Conservation (phyloP, 2,329 filamentous ascomycete genomes). For the Penicillium sp. region DNA sequence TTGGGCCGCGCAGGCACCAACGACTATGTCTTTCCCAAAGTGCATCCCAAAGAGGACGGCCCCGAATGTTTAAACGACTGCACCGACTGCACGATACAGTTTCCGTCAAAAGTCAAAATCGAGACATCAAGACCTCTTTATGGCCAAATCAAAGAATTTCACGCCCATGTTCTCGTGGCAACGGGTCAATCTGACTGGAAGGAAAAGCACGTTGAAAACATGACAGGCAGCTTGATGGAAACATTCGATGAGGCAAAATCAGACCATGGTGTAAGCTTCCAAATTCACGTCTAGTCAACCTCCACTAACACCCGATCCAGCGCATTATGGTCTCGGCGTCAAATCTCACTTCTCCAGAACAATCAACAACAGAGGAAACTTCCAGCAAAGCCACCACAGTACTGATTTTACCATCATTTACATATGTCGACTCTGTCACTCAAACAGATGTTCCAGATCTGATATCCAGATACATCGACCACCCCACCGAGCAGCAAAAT, state of each 20-base stretch:
- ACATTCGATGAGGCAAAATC: constrained; percentile 52
- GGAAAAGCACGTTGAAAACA: constrained; percentile 31
- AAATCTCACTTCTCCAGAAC: constrained; percentile 27
- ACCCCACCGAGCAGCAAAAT: constrained; percentile 50
- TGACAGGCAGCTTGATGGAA: constrained; percentile 53
- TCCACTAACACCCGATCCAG: constrained; percentile 15
- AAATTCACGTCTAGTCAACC: neutral
- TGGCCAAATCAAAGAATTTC: constrained; percentile 37
- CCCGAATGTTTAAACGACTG: constrained; percentile 38
- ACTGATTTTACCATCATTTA: constrained; percentile 78
- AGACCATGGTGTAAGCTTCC: constrained; percentile 60
- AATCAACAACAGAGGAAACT: constrained; percentile 5
- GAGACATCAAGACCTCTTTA: constrained; percentile 33
- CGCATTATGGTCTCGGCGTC: constrained; percentile 39
- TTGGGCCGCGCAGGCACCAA: constrained; percentile 21
- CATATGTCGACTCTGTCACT: constrained; percentile 72
- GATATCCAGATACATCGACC: constrained; percentile 64
- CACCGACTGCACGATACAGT: constrained; percentile 37
- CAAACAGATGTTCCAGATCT: constrained; percentile 63
- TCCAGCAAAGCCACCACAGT: constrained; percentile 60
- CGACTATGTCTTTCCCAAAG: constrained; percentile 39
- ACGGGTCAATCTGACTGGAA: constrained; percentile 40
- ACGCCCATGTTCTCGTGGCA: constrained; percentile 39
- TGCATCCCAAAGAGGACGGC: constrained; percentile 34
- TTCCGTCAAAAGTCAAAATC: constrained; percentile 37